Percentiles rank a stretch among this genome's conserved stretches.
phyloP scores from a whole-genome alignment of 352 stramenopile genomes.

The Pythium phragmitis region DNA sequence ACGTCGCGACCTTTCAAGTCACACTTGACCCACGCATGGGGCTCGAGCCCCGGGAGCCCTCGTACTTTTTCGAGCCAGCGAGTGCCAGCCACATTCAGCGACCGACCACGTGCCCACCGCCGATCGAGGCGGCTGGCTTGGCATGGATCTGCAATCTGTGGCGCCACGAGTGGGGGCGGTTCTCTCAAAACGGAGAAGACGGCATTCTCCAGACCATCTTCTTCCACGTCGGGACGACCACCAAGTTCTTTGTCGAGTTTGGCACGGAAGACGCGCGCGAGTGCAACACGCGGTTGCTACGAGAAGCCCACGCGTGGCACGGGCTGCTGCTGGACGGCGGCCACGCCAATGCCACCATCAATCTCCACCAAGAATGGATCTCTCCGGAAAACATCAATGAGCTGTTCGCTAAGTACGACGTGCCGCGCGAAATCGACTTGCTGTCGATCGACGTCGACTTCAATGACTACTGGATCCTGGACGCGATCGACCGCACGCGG shows the following conservation, averaged over 20 bases:
- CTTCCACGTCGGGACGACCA: slow-evolving; percentile 36
- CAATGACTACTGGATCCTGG: slow-evolving; percentile 72
- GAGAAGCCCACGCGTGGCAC: slow-evolving; percentile 47
- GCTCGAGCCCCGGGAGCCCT: slow-evolving; percentile 11
- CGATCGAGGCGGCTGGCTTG: background rate
- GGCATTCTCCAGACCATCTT: slow-evolving; percentile 65
- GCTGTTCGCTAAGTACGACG: slow-evolving; percentile 46
- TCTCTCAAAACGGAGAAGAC: slow-evolving; percentile 74
- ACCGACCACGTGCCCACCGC: slow-evolving; percentile 5
- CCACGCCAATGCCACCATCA: slow-evolving; percentile 41
- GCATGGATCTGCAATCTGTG: slow-evolving; percentile 61
- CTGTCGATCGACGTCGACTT: slow-evolving; percentile 77
- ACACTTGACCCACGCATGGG: slow-evolving; percentile 20
- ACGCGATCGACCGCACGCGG: slow-evolving; percentile 39
- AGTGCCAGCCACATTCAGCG: slow-evolving; percentile 4
- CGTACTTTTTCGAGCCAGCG: slow-evolving; percentile 11
- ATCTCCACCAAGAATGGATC: slow-evolving; percentile 60
- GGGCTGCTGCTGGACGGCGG: slow-evolving; percentile 63
- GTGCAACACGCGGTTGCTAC: slow-evolving; percentile 62
- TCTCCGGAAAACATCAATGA: slow-evolving; percentile 60
- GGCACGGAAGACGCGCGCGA: slow-evolving; percentile 50
- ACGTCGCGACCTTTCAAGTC: slow-evolving; percentile 12
- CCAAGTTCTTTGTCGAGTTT: slow-evolving; percentile 63
- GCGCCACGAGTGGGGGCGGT: slow-evolving; percentile 61
- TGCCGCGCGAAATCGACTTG: slow-evolving; percentile 52